Conservation (phyloP, 2,329 filamentous ascomycete species). For the Penicillium janthinellum region DNA sequence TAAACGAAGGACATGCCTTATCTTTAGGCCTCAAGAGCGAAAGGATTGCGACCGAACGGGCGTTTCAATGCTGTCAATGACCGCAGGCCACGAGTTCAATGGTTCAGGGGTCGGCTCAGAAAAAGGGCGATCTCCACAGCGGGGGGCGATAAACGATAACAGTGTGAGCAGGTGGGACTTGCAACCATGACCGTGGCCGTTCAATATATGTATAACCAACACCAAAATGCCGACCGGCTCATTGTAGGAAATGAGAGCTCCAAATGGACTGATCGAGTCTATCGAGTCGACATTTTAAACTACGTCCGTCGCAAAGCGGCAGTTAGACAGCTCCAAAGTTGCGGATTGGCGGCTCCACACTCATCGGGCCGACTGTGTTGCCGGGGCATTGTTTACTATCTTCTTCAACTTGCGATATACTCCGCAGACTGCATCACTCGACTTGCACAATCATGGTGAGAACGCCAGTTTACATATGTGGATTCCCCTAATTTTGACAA, state of each 20-base stretch:
- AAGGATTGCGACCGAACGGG: constrained; percentile 1
- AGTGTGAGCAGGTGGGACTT: not conserved
- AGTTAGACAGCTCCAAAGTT: constrained; percentile 10
- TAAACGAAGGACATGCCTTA: constrained; percentile 19
- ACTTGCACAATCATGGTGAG: constrained; percentile 26
- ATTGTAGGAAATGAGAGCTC: constrained; percentile 2
- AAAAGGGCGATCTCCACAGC: constrained; percentile 33
- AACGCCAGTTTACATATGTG: not conserved
- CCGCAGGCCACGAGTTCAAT: constrained; percentile 11
- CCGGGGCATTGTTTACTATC: constrained; percentile 30
- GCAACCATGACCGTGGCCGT: not conserved
- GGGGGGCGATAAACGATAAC: constrained; percentile 31
- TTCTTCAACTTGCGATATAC: constrained; percentile 1
- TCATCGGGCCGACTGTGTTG: constrained; percentile 24
- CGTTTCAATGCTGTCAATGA: constrained; percentile 17
- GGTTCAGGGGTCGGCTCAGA: constrained; percentile 29
- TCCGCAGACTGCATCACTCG: not conserved
- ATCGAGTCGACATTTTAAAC: not conserved
- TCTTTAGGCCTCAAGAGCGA: not conserved
- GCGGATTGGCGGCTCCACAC: constrained; percentile 8
- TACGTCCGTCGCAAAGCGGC: not conserved
- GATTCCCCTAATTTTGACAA: not conserved
- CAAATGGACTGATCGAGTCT: not conserved
- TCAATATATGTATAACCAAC: not conserved
- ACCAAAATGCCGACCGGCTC: not conserved